Evolutionary conservation across 129 eudicot species (phyloP), one percentile per base, ranked within the genome.

Genomic region (Helianthus tuberosus): DNA sequence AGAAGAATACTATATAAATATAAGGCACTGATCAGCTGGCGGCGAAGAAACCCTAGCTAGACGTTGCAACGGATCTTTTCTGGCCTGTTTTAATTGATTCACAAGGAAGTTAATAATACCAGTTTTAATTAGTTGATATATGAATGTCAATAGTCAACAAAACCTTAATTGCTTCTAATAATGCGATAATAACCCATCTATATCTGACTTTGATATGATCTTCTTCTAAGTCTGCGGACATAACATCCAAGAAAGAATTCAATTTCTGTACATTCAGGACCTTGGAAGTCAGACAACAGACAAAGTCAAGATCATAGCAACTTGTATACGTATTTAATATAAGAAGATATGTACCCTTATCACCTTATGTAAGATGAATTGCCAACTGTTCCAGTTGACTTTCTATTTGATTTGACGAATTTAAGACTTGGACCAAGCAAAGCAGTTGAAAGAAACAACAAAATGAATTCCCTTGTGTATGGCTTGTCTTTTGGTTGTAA

Each of bases 231-330:
- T 6, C 5, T 32, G 64, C 54, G 66, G 20, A 44, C 43, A 71
- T 78, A 69, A 49, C 29, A 62, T 78, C 82, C 82, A 71, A 71
- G 47, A 71, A 64, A 64, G 68, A 72, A 64, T 71, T 78, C 77
- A 78, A 78, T 27, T 70, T 50, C 1, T 36, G 76, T 61, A 39
- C 23, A 20, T 20, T 20, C n/a, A 64, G 14, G 61, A 71, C 53
- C 49, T 25, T 78, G 44, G 61, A 71, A 71, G 77, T 78, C 82
- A 78, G 44, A 65, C 53, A 64, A 71, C 23, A 64, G 67, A 71
- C 11, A 27, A 41, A 12, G 73, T 71, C 82, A 78, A 71, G 29
- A 15, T 69, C 62, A 58, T 47, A 35, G 50, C 72, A 77, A 66
- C 52, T 76, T 68, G 81, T 68, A n/a, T n/a, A 47, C 23, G n/a